Percentiles rank a stretch among this genome's conserved stretches.
Conservation (phyloP, 371 early-diverging fungal species). For the Rhizopus delemar region DNA sequence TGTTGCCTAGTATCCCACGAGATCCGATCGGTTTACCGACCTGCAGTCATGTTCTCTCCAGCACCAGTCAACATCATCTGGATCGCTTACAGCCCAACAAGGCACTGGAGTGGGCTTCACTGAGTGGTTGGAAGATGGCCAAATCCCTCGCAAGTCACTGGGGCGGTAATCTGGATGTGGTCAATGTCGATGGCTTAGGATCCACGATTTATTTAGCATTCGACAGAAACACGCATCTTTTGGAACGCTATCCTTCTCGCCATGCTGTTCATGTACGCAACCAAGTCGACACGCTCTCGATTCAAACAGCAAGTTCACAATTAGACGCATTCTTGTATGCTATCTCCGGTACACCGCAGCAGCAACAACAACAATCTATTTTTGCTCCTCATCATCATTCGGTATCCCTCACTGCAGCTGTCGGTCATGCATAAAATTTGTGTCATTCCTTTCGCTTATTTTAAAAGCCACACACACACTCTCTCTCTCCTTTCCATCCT, state of each 20-base stretch:
- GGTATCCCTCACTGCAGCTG: conserved; percentile 43
- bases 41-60: conserved; percentile 50
- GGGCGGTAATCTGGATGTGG: conserved; percentile 72
- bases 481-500: background rate
- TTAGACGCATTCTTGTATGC: conserved; percentile 39
- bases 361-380: conserved; percentile 22
- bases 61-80: conserved; percentile 49
- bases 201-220: conserved; percentile 75
- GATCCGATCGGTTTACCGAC: conserved; percentile 45
- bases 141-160: conserved; percentile 64
- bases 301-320: conserved; percentile 31
- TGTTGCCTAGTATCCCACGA: conserved; percentile 36
- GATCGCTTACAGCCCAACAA: conserved; percentile 23
- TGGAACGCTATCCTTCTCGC: conserved; percentile 53
- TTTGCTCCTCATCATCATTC: conserved; percentile 29
- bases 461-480: too few relatives aligned
- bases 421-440: conserved; percentile 35
- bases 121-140: conserved; percentile 37
- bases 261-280: conserved; percentile 7
- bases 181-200: conserved; percentile 75
- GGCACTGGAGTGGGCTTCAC: conserved; percentile 26
- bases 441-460: too few relatives aligned
- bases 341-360: conserved; percentile 26
- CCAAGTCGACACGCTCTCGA: conserved; percentile 23
- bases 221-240: conserved; percentile 54